Base-by-base conservation (phyloP, 768 basidiomycete species). In the Phlebiopsis gigantea region DNA sequence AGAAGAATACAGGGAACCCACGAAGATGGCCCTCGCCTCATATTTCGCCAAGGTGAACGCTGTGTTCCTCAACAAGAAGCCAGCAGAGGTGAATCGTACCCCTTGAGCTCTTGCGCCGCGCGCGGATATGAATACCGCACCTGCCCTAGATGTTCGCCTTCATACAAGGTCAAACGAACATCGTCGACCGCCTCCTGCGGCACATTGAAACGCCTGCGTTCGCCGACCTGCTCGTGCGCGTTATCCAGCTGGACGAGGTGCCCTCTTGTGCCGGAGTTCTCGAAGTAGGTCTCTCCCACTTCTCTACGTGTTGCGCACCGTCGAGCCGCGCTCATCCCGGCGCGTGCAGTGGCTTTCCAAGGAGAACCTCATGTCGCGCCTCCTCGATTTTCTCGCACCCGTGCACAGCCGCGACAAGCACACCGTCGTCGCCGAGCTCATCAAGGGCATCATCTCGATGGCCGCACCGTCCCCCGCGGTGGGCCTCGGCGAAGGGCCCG, bases 41-140 rank as follows among this genome's bases (percentile, higher is more conserved):
- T 90, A 92, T 71, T 99, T 97, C 75, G 84, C 88, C n/a, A 92
- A 96, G 71, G 90, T 98, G 62, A 97, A 93, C 67, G 84, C 88
- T 39, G 81, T 87, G 1, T 90, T 98, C 63, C 72, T 99, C 65
- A 85, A 78, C 61, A 95, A 94, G 76, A 90, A 90, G 71, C 90
- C 92, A 24, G 79, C 79, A 60, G 93, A 97, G 83, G 93, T 93
- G 73, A 68, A 79, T 79, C 29, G 45, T 54, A 47, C 46, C 53
- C 52, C 68, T 65, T 60, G 54, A 31, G 41, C 54, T 64, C 56
- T 62, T 51, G 46, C 63, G 49, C 63, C 63, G 64, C 64, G 60
- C 65, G 68, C 50, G 64, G 66, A 62, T 68, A 65, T 65, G 62
- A 63, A 60, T 56, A 59, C 60, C 62, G 63, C 62, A 53, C 55